phyloP scores from a whole-genome alignment of 31 red algal genomes.

The Endocladia muricata region DNA sequence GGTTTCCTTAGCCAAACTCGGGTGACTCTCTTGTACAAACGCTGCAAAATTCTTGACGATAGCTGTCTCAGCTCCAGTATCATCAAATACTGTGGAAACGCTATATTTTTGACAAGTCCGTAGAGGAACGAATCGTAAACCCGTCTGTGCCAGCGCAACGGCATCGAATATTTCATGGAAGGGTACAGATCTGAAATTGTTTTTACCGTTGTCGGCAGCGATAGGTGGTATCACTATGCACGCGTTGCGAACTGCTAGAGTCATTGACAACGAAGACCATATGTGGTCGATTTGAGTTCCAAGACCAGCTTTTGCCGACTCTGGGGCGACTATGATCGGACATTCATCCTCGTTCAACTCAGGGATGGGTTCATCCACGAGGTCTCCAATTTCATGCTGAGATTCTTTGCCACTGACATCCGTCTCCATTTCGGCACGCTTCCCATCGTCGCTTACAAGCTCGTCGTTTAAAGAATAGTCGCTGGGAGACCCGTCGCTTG shows the following conservation, averaged over 20 bases:
- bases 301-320: constrained; percentile 18
- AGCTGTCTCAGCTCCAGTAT: constrained; percentile 15
- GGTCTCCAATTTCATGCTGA: no score
- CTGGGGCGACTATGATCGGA: constrained; percentile 26
- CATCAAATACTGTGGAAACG: constrained; percentile 21
- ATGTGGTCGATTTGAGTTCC: constrained; percentile 41
- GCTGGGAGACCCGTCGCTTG: no score
- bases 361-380: constrained; percentile 4
- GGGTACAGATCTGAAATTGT: not conserved
- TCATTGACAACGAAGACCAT: constrained; percentile 29
- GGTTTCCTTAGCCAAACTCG: constrained; percentile 8
- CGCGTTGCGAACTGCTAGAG: constrained; percentile 38
- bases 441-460: no score
- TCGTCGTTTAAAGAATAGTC: no score
- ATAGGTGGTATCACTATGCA: constrained; percentile 28
- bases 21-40: constrained; percentile 26
- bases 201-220: not conserved
- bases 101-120: constrained; percentile 11
- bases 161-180: constrained; percentile 38
- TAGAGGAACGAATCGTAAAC: constrained; percentile 28
- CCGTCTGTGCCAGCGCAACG: constrained; percentile 15
- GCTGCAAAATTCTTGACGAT: constrained; percentile 25
- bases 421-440: no score
- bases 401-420: no score
- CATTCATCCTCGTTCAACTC: constrained; percentile 35